These are phyloP conservation scores for Plasmodium vinckei DNA, from an alignment of 169 alveolate species.

Conservation along the genomic window DNA sequence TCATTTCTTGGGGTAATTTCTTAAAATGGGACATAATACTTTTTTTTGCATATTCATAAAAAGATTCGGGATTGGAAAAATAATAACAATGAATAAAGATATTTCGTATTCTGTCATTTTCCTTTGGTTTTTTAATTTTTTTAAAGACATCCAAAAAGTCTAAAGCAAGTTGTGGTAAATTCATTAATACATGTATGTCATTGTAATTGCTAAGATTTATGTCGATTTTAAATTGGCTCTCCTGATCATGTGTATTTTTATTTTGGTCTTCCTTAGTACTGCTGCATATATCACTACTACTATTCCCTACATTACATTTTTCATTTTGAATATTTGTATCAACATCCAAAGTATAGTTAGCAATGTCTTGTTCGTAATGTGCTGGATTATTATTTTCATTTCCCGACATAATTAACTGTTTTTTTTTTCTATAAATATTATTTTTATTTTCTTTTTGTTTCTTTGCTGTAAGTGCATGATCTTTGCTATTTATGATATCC, in stretches of 20 bases:
- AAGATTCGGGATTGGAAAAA: conserved; percentile 57
- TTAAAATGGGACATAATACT: conserved; percentile 35
- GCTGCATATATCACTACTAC: neutral
- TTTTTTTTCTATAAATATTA: neutral
- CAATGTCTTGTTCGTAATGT: neutral
- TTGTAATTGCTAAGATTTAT: conserved; percentile 76
- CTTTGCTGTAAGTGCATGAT: neutral
- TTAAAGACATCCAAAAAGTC: conserved; percentile 87
- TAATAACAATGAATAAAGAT: conserved; percentile 54
- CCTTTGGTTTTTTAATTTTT: conserved; percentile 11
- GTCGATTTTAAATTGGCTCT: conserved; percentile 64
- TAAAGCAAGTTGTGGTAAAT: conserved; percentile 91
- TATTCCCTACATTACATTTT: neutral
- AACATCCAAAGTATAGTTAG: neutral
- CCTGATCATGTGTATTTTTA: neutral
- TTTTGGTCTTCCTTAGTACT: neutral
- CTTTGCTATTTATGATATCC: conserved; percentile 12
- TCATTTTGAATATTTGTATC: neutral
- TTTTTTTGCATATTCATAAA: conserved; percentile 61
- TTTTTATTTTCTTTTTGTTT: conserved; percentile 7
- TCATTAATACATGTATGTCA: conserved; percentile 91
- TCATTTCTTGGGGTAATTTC: conserved; percentile 38
- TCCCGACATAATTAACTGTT: neutral
- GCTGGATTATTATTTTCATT: neutral
- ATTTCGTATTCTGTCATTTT: conserved; percentile 30